Percentiles rank a stretch among this genome's conserved stretches.
Conservation (phyloP, 441 rosid species). For the Mallotus repandus region DNA sequence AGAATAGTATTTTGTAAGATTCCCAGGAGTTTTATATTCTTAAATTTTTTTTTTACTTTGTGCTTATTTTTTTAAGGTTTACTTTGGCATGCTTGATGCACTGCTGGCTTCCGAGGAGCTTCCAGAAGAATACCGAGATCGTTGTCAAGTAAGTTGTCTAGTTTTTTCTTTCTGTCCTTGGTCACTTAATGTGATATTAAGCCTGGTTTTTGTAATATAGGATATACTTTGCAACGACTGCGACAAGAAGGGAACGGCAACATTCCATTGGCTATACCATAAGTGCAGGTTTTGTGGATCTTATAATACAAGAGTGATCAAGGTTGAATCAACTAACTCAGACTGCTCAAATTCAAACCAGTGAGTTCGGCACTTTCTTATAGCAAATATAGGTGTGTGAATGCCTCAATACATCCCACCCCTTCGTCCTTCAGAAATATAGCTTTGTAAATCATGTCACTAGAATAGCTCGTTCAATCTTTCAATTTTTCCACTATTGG, state of each 20-base stretch:
- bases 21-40: neutral
- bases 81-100: slow-evolving; percentile 84
- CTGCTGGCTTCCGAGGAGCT: slow-evolving; percentile 67
- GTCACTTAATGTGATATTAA: neutral
- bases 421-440: neutral
- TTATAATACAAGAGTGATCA: slow-evolving; percentile 87
- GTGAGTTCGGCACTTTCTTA: slow-evolving; percentile 15
- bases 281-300: slow-evolving; percentile 81
- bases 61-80: slow-evolving; percentile 42
- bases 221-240: slow-evolving; percentile 91
- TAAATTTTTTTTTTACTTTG: no score
- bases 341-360: slow-evolving; percentile 39
- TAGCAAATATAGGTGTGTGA: slow-evolving; percentile 23
- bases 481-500: slow-evolving; percentile 1
- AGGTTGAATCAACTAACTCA: slow-evolving; percentile 34
- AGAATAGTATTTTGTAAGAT: neutral
- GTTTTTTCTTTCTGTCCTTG: neutral
- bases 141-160: slow-evolving; percentile 50
- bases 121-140: slow-evolving; percentile 69
- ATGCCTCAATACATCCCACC: slow-evolving; percentile 7
- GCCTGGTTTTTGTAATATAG: slow-evolving; percentile 35
- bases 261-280: slow-evolving; percentile 95
- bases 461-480: slow-evolving; percentile 8
- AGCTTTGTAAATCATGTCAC: slow-evolving; percentile 19
- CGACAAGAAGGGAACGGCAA: slow-evolving; percentile 63